Evolutionary conservation across 331 rosid genomes (phyloP), one percentile per base, ranked within the genome.

Genomic region (Rhamnella rubrinervis): DNA sequence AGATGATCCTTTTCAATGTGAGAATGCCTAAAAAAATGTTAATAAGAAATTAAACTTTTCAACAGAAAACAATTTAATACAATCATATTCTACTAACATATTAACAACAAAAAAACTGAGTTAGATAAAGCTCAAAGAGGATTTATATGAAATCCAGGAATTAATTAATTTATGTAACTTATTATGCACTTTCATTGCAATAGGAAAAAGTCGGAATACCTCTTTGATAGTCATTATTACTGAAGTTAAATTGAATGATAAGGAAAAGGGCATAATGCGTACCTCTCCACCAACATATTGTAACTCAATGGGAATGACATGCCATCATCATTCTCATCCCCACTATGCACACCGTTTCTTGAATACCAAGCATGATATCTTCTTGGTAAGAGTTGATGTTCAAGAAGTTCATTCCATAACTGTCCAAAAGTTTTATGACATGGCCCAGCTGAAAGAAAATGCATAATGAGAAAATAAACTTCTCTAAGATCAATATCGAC

Each of bases 331-430:
- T 84, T 77, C 73, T 77, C 91, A 78, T 84, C 84, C 72, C 85
- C 96, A 77, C 87, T 80, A 8, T 14, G 81, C 28, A 61, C 23
- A 55, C 89, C 97, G 25, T 81, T 91, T 77, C 96, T 91, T 72
- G 99, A 91, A 83, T 89, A 95, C 97, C 97, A 87, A 62, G 96
- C 86, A 76, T 91, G 99, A 82, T 91, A 91, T 77, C 99, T 82
- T 91, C 96, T 88, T 67, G 99, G 99, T 82, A 95, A 84, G 52
- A 95, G 96, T 73, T 89, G 87, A 72, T 91, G 96, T 77, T 91
- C 99, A 47, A 83, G 86, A 65, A 95, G 99, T 76, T 95, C 99
- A 74, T 95, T 88, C 91, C 90, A 80, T 6, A 95, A 84, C 70
- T 91, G 89, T 47, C 71, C 78, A 75, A 65, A 85, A 75, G 99